phyloP scores from a whole-genome alignment of 306 rosid species.

The Macrotyloma uniflorum region DNA sequence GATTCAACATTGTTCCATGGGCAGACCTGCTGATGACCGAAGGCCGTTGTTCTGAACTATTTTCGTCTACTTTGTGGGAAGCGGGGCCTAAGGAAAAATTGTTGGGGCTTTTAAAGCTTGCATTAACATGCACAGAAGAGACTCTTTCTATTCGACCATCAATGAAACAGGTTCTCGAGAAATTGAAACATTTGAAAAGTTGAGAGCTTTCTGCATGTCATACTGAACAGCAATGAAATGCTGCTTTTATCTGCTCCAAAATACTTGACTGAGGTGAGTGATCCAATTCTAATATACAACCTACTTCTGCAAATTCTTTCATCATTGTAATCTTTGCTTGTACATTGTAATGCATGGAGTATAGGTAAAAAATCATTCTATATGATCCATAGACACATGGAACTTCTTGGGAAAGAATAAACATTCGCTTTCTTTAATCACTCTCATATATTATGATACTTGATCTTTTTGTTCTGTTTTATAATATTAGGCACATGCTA shows the following conservation, averaged over 20 bases:
- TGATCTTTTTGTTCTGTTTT: background rate
- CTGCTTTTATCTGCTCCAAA: slow-evolving; percentile 24
- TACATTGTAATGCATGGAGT: background rate
- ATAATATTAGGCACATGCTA: background rate
- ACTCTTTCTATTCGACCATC: slow-evolving; percentile 54
- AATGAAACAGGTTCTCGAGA: slow-evolving; percentile 59
- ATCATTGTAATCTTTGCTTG: slow-evolving; percentile 23
- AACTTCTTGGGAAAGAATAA: slow-evolving; percentile 25
- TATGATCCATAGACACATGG: background rate
- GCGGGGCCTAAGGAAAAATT: slow-evolving; percentile 52
- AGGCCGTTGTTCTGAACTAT: slow-evolving; percentile 53
- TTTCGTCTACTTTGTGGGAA: slow-evolving; percentile 57
- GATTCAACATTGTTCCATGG: slow-evolving; percentile 77
- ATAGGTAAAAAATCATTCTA: slow-evolving; percentile 9
- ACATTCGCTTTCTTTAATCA: background rate
- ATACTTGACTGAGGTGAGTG: slow-evolving; percentile 33
- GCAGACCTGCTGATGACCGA: slow-evolving; percentile 55
- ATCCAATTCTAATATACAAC: background rate
- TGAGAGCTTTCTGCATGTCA: slow-evolving; percentile 34
- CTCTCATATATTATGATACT: no score
- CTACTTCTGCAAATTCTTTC: slow-evolving; percentile 22
- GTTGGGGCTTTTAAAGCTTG: slow-evolving; percentile 50
- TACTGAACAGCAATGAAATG: slow-evolving; percentile 8
- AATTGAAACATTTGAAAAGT: slow-evolving; percentile 48
- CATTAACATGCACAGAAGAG: slow-evolving; percentile 55